These are phyloP conservation scores for Colletotrichum shisoi DNA, from an alignment of 2,329 filamentous ascomycete genomes.

Conservation along the genomic window DNA sequence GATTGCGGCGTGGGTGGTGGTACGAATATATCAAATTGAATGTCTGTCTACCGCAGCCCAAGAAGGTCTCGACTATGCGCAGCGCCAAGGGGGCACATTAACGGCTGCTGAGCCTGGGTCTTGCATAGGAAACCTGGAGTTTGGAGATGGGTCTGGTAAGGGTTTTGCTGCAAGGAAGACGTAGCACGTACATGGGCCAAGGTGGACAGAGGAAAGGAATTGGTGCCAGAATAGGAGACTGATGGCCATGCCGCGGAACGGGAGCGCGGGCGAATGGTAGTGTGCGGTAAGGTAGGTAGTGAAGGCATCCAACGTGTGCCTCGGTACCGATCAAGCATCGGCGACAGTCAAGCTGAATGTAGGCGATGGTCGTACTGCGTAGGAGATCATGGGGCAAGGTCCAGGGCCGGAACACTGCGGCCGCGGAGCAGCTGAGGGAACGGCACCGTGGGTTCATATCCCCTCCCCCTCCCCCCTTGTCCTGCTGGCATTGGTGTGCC, in stretches of 20 bases:
- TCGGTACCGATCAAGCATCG: slow-evolving; percentile 31
- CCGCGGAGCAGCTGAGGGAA: slow-evolving; percentile 35
- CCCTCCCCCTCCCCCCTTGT: slow-evolving; percentile 6
- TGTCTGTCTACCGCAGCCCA: slow-evolving; percentile 11
- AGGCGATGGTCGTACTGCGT: slow-evolving; percentile 2
- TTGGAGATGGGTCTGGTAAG: slow-evolving; percentile 27
- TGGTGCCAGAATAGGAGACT: slow-evolving; percentile 33
- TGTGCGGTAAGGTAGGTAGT: neutral
- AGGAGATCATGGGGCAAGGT: slow-evolving; percentile 29
- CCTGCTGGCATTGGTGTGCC: slow-evolving; percentile 8
- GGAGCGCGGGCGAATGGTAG: slow-evolving; percentile 27
- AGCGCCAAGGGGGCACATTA: slow-evolving; percentile 15
- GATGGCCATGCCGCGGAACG: slow-evolving; percentile 31
- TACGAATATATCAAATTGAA: slow-evolving; percentile 10
- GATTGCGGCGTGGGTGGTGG: too few relatives aligned
- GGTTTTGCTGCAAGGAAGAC: slow-evolving; percentile 16
- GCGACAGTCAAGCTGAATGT: slow-evolving; percentile 4
- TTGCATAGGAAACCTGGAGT: slow-evolving; percentile 34
- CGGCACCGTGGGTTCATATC: slow-evolving; percentile 15
- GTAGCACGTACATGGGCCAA: slow-evolving; percentile 7
- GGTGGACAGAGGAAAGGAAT: slow-evolving; percentile 29
- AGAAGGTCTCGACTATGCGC: slow-evolving; percentile 27
- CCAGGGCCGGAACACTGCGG: slow-evolving; percentile 31
- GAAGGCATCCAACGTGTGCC: slow-evolving; percentile 22
- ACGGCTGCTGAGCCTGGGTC: slow-evolving; percentile 25